Evolutionary conservation across 139 green algal genomes (phyloP).

Genomic region (Deuterostichococcus epilithicus): DNA sequence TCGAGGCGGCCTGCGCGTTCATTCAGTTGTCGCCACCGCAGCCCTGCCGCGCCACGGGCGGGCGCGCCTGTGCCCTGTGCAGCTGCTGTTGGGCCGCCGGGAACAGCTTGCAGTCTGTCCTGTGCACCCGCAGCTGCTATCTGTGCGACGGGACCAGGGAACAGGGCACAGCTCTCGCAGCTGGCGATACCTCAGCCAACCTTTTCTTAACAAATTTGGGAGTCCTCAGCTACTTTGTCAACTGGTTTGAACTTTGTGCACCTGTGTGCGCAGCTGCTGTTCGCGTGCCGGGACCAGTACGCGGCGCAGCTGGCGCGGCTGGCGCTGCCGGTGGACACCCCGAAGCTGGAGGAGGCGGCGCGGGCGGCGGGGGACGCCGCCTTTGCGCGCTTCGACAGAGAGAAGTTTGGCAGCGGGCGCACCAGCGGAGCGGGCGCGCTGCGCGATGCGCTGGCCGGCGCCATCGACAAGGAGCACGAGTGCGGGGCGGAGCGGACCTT

Average conservation of each 20-base stretch:
- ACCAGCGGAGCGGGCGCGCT: slow-evolving; percentile 15
- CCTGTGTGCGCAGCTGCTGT: neutral
- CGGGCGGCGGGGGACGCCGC: slow-evolving; percentile 15
- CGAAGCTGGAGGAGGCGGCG: slow-evolving; percentile 22
- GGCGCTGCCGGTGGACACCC: slow-evolving; percentile 49
- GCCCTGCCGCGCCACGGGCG: no score
- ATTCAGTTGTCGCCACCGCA: no score
- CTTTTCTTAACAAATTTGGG: no score
- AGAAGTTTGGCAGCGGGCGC: slow-evolving; percentile 45
- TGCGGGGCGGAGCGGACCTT: neutral
- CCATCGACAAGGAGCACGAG: slow-evolving; percentile 39
- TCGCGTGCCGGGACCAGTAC: slow-evolving; percentile 1
- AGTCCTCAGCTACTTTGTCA: neutral
- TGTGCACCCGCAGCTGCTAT: no score
- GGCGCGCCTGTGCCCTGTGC: no score
- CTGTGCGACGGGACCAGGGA: no score
- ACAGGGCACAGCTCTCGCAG: no score
- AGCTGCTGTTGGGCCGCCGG: no score
- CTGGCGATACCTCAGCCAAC: no score
- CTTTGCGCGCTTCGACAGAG: slow-evolving; percentile 32
- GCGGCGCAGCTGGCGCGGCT: slow-evolving; percentile 22
- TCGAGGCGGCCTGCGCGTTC: no score
- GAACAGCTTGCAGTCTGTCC: no score
- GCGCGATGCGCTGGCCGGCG: slow-evolving; percentile 29
- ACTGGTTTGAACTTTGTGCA: neutral